Evolutionary conservation across 164 flowering plant genomes (phyloP).

Genomic region (Nymphaea colorata): DNA sequence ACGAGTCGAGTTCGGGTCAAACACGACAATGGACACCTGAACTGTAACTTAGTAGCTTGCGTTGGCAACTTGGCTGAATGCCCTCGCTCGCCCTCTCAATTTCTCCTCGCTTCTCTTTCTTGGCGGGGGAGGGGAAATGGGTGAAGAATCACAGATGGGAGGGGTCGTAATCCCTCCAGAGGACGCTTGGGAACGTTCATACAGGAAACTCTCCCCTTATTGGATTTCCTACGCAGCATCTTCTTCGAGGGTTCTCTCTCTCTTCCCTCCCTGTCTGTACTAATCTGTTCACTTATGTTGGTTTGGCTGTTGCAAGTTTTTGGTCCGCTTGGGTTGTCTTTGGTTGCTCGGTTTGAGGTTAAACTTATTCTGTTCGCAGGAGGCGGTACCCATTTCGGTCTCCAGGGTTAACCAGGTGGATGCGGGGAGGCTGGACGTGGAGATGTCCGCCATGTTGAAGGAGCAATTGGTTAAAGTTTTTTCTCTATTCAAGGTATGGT

Average conservation of each 20-base stretch:
- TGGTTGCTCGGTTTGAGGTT: background rate
- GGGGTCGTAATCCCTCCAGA: background rate
- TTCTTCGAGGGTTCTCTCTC: background rate
- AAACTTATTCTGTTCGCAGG: conserved; percentile 12
- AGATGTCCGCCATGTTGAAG: conserved; percentile 96
- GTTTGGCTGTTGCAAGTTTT: background rate
- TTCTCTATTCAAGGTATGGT: conserved; percentile 75
- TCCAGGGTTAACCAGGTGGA: conserved; percentile 96
- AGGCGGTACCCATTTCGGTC: conserved; percentile 47
- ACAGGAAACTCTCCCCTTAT: background rate
- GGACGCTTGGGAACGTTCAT: background rate
- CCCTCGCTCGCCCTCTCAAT: background rate
- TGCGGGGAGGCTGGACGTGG: conserved; percentile 88
- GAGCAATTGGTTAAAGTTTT: conserved; percentile 95
- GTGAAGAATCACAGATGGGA: background rate
- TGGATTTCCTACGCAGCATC: background rate
- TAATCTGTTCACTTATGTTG: background rate
- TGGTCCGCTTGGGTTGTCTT: background rate
- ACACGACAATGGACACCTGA: background rate
- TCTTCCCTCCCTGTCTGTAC: background rate
- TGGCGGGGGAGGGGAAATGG: background rate
- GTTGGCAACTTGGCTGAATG: background rate
- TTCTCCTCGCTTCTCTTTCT: too few relatives aligned
- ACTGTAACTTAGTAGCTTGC: background rate
- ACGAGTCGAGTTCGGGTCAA: too few relatives aligned